Conservation (phyloP, 768 basidiomycete species). For the Crucibulum laeve region DNA sequence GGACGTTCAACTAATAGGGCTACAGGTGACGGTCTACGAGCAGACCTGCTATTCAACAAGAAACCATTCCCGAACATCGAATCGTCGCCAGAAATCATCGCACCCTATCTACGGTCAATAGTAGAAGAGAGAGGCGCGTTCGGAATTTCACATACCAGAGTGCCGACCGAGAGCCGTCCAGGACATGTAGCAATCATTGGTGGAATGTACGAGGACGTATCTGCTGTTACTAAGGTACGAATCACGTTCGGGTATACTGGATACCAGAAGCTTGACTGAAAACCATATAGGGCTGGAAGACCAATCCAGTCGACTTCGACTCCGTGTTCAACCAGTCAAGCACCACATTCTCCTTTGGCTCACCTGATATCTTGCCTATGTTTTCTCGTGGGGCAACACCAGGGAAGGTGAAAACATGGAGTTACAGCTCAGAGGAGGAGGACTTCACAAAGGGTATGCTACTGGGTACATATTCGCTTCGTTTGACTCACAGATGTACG, state of each 20-base stretch:
- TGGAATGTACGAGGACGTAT: constrained; percentile 92
- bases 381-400: constrained; percentile 71
- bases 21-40: constrained; percentile 77
- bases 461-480: background rate
- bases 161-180: constrained; percentile 85
- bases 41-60: constrained; percentile 69
- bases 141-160: constrained; percentile 81
- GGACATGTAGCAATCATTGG: constrained; percentile 90
- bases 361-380: constrained; percentile 88
- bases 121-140: constrained; percentile 66
- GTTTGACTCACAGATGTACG: background rate
- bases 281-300: constrained; percentile 80
- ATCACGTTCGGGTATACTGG: constrained; percentile 7
- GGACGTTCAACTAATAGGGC: background rate
- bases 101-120: constrained; percentile 72
- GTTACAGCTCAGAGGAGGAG: constrained; percentile 72
- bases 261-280: constrained; percentile 4
- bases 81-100: constrained; percentile 52
- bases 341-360: constrained; percentile 78
- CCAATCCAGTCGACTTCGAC: constrained; percentile 85
- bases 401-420: constrained; percentile 71
- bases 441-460: constrained; percentile 78
- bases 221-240: constrained; percentile 77
- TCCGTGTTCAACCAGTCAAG: constrained; percentile 83
- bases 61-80: constrained; percentile 55